Percentiles rank a stretch among this genome's conserved stretches.
Conservation (phyloP, 139 green algal genomes). For the Picochlorum sp. region DNA sequence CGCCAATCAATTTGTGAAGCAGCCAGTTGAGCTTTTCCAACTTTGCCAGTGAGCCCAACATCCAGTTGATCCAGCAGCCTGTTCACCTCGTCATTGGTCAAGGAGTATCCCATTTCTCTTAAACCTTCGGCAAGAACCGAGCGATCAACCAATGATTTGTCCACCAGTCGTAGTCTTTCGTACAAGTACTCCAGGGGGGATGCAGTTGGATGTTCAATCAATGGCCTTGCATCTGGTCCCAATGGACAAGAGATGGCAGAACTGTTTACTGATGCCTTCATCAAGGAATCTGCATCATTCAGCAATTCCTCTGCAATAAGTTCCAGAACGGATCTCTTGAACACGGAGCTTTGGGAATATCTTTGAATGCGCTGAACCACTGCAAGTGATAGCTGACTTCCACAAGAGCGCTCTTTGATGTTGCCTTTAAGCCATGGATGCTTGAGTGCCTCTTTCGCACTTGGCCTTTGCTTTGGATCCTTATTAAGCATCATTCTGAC, state of each 20-base stretch:
- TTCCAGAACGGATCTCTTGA: slow-evolving; percentile 80
- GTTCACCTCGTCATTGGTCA: slow-evolving; percentile 31
- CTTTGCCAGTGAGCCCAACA: slow-evolving; percentile 13
- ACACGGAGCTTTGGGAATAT: slow-evolving; percentile 42
- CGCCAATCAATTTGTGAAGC: slow-evolving; percentile 37
- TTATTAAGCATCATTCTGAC: slow-evolving; percentile 54
- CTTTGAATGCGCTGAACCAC: slow-evolving; percentile 71
- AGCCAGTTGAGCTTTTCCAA: slow-evolving; percentile 24
- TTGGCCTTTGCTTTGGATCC: slow-evolving; percentile 52
- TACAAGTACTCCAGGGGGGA: slow-evolving; percentile 20
- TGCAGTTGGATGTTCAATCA: not conserved
- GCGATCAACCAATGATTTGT: slow-evolving; percentile 11
- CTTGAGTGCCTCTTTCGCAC: slow-evolving; percentile 53
- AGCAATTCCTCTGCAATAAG: slow-evolving; percentile 80
- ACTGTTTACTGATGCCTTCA: not conserved
- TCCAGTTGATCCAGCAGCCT: slow-evolving; percentile 39
- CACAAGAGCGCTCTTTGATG: slow-evolving; percentile 30
- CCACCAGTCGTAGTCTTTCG: slow-evolving; percentile 1
- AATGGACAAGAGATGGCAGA: not conserved
- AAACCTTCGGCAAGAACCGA: slow-evolving; percentile 38
- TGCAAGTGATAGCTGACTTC: slow-evolving; percentile 31
- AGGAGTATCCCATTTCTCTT: slow-evolving; percentile 36
- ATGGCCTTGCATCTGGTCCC: not conserved
- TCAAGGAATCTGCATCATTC: not conserved
- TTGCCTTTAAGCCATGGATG: slow-evolving; percentile 61